phyloP scores from a whole-genome alignment of 1,284 basidiomycete species.

The Rhodotorula sp. region DNA sequence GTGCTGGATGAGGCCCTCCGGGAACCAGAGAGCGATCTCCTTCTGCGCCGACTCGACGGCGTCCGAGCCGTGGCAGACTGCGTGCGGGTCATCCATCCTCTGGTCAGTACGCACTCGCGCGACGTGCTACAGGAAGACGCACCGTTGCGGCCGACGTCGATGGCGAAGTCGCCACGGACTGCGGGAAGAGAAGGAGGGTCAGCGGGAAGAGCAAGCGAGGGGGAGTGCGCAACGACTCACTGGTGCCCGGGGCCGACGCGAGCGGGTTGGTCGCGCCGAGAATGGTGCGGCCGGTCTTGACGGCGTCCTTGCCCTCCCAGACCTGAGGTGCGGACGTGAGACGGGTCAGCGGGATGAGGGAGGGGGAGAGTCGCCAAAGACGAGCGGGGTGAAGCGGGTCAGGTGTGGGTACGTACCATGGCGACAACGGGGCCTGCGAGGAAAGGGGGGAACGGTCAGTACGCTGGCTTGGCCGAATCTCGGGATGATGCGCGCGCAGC shows the following conservation, averaged over 20 bases:
- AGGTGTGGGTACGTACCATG: constrained; percentile 73
- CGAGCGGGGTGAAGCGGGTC: too few relatives aligned
- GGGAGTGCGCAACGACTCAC: constrained; percentile 39
- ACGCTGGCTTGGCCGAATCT: background rate
- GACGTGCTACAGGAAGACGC: too few relatives aligned
- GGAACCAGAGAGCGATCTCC: constrained; percentile 82
- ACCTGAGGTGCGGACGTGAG: constrained; percentile 49
- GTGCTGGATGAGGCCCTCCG: constrained; percentile 63
- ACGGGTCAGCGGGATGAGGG: background rate
- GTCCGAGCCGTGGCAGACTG: constrained; percentile 71
- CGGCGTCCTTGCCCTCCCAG: constrained; percentile 85
- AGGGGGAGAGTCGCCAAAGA: background rate
- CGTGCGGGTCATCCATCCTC: too few relatives aligned
- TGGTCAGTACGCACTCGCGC: background rate
- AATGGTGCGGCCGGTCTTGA: constrained; percentile 74
- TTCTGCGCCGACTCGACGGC: constrained; percentile 64
- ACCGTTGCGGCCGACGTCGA: constrained; percentile 79
- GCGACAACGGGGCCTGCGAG: constrained; percentile 86
- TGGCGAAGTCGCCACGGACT: constrained; percentile 85
- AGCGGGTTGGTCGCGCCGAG: constrained; percentile 96
- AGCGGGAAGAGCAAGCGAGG: background rate
- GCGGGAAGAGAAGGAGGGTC: background rate
- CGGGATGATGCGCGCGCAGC: too few relatives aligned
- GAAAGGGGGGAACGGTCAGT: background rate
- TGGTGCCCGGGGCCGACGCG: constrained; percentile 74